Evolutionary conservation across 1,284 basidiomycete genomes (phyloP).

Genomic region (Fomitiporia mediterranea): DNA sequence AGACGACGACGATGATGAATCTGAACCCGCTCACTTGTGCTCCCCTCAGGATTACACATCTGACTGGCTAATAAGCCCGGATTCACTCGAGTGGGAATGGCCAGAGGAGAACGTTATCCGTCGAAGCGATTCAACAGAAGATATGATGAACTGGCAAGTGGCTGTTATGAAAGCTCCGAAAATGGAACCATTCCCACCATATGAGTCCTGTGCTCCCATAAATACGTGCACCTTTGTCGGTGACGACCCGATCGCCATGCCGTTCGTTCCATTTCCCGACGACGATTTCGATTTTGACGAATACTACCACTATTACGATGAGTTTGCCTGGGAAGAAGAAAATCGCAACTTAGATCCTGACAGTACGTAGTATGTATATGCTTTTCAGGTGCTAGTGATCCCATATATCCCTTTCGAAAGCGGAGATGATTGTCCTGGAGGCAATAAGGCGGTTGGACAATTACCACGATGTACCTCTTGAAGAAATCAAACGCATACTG

Average conservation of each 20-base stretch:
- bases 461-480: slow-evolving; percentile 32
- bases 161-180: slow-evolving; percentile 22
- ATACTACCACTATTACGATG: slow-evolving; percentile 40
- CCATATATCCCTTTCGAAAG: slow-evolving; percentile 29
- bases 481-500: slow-evolving; percentile 40
- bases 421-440: slow-evolving; percentile 43
- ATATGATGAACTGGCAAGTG: not conserved
- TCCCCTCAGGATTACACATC: not conserved
- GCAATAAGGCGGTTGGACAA: slow-evolving; percentile 37
- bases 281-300: slow-evolving; percentile 37
- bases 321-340: slow-evolving; percentile 43
- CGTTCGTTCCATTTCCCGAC: slow-evolving; percentile 55
- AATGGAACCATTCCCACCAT: slow-evolving; percentile 35
- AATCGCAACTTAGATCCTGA: slow-evolving; percentile 45
- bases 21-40: not conserved
- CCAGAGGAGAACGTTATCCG: not conserved
- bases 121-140: not conserved
- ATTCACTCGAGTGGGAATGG: not conserved
- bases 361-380: slow-evolving; percentile 36
- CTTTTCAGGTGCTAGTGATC: slow-evolving; percentile 17
- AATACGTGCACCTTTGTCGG: slow-evolving; percentile 44
- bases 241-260: slow-evolving; percentile 51
- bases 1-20: not conserved
- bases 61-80: not conserved
- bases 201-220: slow-evolving; percentile 49